Base-by-base conservation (phyloP, 306 rosid genomes). In the Cajanus cajan region DNA sequence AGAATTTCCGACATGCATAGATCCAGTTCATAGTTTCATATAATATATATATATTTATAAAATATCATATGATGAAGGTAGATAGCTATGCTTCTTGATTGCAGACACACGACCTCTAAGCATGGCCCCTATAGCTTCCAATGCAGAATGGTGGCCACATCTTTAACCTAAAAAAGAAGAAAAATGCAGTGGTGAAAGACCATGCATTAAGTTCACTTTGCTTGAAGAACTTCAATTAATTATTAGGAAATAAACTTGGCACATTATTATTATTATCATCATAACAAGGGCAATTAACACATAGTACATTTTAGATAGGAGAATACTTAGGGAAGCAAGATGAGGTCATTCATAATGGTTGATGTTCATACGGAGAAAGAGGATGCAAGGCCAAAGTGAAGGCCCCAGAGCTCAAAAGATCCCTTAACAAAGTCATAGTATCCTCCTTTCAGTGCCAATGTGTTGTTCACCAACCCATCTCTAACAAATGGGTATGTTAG, bases 141-240 rank as follows among this genome's bases (percentile, higher is more conserved):
- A 75, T 95, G 98, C 85, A 95, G 96, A 79, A 92, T 88, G 36
- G 98, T 90, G 82, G 98, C 97, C 97, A 92, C 98, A 80, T 92
- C 97, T 87, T 94, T 94, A 64, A 92, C 98, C 98, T 95, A 94
- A 87, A 75, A 67, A 82, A 78, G 80, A 82, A 85, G 10, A 54
- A 11, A 65, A 51, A 85, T 89, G 88, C 84, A 86, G 76, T 58
- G 79, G 80, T 78, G 85, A 84, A 84, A 68, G 7, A 68, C 85
- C 71, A 59, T 74, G 41, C 18, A 5, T 9, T 14, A 33, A 33
- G 16, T 16, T 5, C 43, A 68, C 58, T 1, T 47, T 65, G 48
- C 59, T 69, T 76, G 62, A 19, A 28, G 21, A 13, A 61, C 19
- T 28, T 37, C n/a, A 37, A 13, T 25, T 22, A 3, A 28, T 28